Evolutionary conservation across 805 yeast species (phyloP).

Genomic region (Priceomyces castillae): DNA sequence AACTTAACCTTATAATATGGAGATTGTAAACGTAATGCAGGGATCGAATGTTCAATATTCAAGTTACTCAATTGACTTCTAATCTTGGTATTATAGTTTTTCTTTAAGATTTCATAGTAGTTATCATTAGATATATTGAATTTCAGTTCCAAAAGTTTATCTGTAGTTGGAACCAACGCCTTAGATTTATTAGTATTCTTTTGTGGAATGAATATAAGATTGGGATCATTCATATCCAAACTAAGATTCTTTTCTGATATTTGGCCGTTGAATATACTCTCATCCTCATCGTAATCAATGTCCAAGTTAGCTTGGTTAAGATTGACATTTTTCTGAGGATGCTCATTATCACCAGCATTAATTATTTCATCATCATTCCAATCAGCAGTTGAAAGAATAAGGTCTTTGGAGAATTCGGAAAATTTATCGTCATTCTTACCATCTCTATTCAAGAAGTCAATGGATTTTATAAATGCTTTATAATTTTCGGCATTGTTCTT

Average conservation of each 20-base stretch:
- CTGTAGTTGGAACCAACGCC: conserved; percentile 52
- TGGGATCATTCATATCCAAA: conserved; percentile 86
- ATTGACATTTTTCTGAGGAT: conserved; percentile 12
- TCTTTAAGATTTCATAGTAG: conserved; percentile 77
- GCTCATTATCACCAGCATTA: conserved; percentile 40
- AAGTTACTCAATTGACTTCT: conserved; percentile 90
- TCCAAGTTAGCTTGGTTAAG: conserved; percentile 16
- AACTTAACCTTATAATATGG: conserved; percentile 86
- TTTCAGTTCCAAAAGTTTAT: conserved; percentile 52
- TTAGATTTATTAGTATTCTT: conserved; percentile 16
- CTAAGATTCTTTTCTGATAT: conserved; percentile 41
- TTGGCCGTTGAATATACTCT: conserved; percentile 70
- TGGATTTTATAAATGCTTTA: conserved; percentile 18
- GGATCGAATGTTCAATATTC: conserved; percentile 85
- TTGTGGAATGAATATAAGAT: conserved; percentile 62
- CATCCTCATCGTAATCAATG: conserved; percentile 54
- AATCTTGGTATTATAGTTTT: conserved; percentile 85
- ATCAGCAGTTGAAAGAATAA: conserved; percentile 67
- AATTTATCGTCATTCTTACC: conserved; percentile 38
- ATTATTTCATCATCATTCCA: conserved; percentile 73
- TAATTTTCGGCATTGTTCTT: conserved; percentile 15
- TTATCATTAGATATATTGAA: conserved; percentile 88
- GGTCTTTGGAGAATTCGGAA: conserved; percentile 47
- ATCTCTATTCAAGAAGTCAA: conserved; percentile 32
- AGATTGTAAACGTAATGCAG: conserved; percentile 81